Conservation (phyloP, 1,139 yeast species). For the Suhomyces maxii region DNA sequence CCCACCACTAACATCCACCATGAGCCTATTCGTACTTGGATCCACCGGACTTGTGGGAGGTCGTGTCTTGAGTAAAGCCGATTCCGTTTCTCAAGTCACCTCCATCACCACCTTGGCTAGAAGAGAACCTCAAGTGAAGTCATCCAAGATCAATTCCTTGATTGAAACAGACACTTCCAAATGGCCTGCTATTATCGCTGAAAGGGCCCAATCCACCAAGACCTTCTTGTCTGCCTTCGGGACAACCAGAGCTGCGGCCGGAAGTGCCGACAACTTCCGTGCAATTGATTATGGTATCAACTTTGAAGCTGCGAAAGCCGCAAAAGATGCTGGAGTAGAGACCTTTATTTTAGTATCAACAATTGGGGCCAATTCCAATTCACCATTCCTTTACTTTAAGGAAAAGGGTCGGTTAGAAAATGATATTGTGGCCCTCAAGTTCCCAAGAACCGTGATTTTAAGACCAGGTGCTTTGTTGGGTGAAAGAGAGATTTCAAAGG, state of each 20-base stretch:
- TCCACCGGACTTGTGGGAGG: constrained; percentile 65
- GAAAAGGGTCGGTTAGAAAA: constrained; percentile 68
- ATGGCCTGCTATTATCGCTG: constrained; percentile 39
- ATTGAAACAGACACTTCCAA: constrained; percentile 38
- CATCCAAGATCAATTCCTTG: constrained; percentile 27
- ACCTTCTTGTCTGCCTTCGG: constrained; percentile 65
- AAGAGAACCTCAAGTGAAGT: constrained; percentile 26
- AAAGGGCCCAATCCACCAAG: constrained; percentile 19
- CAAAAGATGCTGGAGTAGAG: constrained; percentile 62
- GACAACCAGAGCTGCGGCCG: constrained; percentile 72
- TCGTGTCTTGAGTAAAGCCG: constrained; percentile 41
- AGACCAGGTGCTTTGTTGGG: constrained; percentile 74
- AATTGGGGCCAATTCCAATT: constrained; percentile 53
- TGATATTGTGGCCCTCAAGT: constrained; percentile 54
- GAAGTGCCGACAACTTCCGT: constrained; percentile 63
- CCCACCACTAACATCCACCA: constrained; percentile 2
- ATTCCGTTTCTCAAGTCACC: constrained; percentile 26
- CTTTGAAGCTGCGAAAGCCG: constrained; percentile 63
- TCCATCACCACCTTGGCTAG: constrained; percentile 50
- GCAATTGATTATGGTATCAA: constrained; percentile 72
- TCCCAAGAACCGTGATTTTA: constrained; percentile 66
- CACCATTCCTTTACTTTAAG: constrained; percentile 53
- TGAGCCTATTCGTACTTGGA: constrained; percentile 46
- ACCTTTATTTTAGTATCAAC: constrained; percentile 67
- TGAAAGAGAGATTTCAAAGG: constrained; percentile 47